These are phyloP conservation scores for Zopfia rhizophila DNA, from an alignment of 2,329 filamentous ascomycete genomes.

Conservation along the genomic window DNA sequence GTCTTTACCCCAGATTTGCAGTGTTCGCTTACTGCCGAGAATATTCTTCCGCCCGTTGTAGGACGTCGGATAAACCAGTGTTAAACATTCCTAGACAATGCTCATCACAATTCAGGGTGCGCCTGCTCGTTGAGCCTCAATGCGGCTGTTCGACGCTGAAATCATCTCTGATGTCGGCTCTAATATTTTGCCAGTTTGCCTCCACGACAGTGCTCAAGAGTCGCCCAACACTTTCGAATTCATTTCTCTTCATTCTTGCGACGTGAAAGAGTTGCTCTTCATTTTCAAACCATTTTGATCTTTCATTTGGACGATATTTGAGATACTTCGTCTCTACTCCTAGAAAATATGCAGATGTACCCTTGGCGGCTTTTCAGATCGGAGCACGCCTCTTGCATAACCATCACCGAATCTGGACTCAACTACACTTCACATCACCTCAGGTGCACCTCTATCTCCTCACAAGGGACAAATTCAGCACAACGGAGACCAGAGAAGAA, in stretches of 20 bases:
- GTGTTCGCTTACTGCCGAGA: constrained; percentile 21
- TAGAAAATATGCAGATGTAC: constrained; percentile 19
- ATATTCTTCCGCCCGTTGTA: constrained; percentile 15
- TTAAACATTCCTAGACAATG: constrained; percentile 4
- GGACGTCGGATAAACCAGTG: constrained; percentile 10
- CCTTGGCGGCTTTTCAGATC: constrained; percentile 24
- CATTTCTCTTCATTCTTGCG: constrained; percentile 7
- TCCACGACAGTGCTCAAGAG: constrained; percentile 3
- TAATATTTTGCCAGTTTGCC: constrained; percentile 22
- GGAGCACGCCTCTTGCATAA: constrained; percentile 8
- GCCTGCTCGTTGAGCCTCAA: constrained; percentile 30
- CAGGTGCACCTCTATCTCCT: too few relatives aligned
- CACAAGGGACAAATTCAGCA: constrained; percentile 8
- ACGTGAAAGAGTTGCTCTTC: not conserved
- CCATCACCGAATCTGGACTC: constrained; percentile 10
- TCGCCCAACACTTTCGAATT: constrained; percentile 7
- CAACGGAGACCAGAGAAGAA: not conserved
- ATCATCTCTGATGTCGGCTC: constrained; percentile 20
- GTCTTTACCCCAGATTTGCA: constrained; percentile 36
- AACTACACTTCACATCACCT: constrained; percentile 25
- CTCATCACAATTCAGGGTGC: constrained; percentile 20
- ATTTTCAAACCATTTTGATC: constrained; percentile 5
- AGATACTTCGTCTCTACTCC: constrained; percentile 2
- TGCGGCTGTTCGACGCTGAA: constrained; percentile 31
- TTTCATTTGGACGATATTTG: constrained; percentile 8